A percentile compares a stretch with the other conserved stretches of the same genome.
Evolutionary conservation across 345 rosid species (phyloP).

Genomic region (Theobroma cacao): DNA sequence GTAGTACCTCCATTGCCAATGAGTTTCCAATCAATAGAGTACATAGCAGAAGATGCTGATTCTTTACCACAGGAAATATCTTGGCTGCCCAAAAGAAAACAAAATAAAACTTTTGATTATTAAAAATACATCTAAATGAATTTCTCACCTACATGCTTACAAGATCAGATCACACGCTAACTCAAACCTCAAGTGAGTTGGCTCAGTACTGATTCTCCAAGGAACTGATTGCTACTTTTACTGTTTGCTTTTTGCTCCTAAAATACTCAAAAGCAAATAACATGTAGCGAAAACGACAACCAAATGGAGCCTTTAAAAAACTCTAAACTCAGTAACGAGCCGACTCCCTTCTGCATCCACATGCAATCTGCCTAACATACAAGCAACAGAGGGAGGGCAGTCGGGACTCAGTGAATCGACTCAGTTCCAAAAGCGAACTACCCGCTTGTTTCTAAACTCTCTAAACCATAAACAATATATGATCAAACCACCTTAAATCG

Average conservation of each 20-base stretch:
- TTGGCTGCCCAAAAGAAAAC: constrained; percentile 49
- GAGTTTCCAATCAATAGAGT: constrained; percentile 92
- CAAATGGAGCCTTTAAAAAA: neutral
- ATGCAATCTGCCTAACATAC: neutral
- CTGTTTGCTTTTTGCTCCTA: neutral
- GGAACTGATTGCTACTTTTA: neutral
- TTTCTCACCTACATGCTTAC: neutral
- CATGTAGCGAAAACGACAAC: neutral
- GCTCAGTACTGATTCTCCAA: neutral
- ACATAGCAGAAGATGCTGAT: constrained; percentile 89
- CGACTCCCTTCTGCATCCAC: neutral
- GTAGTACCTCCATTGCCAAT: constrained; percentile 84
- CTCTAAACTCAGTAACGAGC: neutral
- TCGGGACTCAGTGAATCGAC: neutral
- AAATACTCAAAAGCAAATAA: neutral
- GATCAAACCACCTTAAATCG: neutral
- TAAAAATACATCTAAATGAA: neutral
- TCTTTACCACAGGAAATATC: constrained; percentile 88
- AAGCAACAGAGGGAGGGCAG: neutral
- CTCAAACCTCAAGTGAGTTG: neutral
- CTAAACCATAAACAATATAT: neutral
- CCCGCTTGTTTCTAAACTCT: neutral
- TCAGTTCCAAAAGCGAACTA: neutral
- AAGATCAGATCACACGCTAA: neutral
- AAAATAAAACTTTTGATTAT: neutral